Conservation (phyloP, 257 asterid genomes). For the Fraxinus pennsylvanica region DNA sequence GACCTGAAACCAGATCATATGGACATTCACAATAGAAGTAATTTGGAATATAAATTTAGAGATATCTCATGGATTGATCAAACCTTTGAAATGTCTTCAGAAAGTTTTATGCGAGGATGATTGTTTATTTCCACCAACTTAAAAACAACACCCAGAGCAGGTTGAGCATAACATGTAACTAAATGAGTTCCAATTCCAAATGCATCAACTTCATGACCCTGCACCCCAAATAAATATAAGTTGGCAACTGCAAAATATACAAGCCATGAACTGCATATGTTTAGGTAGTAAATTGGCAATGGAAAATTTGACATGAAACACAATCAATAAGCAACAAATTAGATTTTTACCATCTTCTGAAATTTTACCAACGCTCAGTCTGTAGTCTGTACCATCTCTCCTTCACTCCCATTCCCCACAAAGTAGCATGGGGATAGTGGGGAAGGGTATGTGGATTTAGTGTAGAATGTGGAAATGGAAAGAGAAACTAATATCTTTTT, state of each 20-base stretch:
- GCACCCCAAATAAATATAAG: conserved; percentile 26
- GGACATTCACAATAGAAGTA: conserved; percentile 15
- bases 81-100: conserved; percentile 97
- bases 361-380: not conserved
- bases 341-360: not conserved
- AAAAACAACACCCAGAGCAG: conserved; percentile 95
- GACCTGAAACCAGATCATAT: conserved; percentile 54
- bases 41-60: not conserved
- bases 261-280: conserved; percentile 17
- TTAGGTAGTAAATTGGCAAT: not conserved
- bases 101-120: conserved; percentile 95
- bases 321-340: conserved; percentile 11
- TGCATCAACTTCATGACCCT: conserved; percentile 97
- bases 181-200: conserved; percentile 95
- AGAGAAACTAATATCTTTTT: not conserved
- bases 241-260: conserved; percentile 16
- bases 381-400: conserved; percentile 19
- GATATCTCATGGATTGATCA: conserved; percentile 21
- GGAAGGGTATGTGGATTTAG: not conserved
- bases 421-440: not conserved
- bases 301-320: not conserved
- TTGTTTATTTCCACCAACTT: conserved; percentile 91
- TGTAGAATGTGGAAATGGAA: not conserved
- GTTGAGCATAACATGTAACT: conserved; percentile 97
- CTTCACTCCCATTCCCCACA: not conserved